These are phyloP conservation scores for Lentinula aciculospora DNA, from an alignment of 768 basidiomycete species.

Conservation along the genomic window DNA sequence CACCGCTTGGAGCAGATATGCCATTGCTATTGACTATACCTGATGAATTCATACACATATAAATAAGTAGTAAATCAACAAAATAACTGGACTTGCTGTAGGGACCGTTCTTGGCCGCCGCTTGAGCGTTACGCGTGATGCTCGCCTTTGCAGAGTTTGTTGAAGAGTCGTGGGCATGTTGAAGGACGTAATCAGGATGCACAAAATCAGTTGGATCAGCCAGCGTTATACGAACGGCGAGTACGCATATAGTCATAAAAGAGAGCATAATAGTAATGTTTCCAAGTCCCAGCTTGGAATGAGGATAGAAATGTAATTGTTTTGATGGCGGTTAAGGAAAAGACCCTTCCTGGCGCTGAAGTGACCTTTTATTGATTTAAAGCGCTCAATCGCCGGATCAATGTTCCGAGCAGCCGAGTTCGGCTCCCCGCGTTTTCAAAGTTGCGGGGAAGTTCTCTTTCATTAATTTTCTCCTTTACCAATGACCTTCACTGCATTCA, in stretches of 20 bases:
- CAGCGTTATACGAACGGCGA: conserved; percentile 14
- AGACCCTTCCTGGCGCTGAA: conserved; percentile 2
- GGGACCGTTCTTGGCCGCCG: conserved; percentile 29
- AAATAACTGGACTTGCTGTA: conserved; percentile 26
- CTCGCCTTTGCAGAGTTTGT: conserved; percentile 3
- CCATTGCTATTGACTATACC: conserved; percentile 34
- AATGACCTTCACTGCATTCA: conserved; percentile 25
- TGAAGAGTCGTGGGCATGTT: conserved; percentile 14
- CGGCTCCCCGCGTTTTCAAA: background rate
- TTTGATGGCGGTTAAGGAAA: conserved; percentile 4
- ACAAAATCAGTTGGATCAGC: conserved; percentile 49
- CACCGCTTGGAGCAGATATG: conserved; percentile 27
- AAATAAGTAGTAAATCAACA: background rate
- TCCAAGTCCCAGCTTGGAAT: conserved; percentile 3
- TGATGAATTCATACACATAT: conserved; percentile 10
- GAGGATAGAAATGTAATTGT: background rate
- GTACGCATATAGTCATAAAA: conserved; percentile 3
- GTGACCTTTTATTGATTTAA: background rate
- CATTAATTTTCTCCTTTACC: background rate
- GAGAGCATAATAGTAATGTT: conserved; percentile 4
- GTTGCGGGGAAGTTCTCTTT: background rate
- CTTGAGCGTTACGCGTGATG: conserved; percentile 31
- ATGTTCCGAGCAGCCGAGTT: background rate
- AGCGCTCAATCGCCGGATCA: background rate
- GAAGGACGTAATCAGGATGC: conserved; percentile 34